Conservation (phyloP, 371 early-diverging fungal species). For the Conidiobolus incongruus region DNA sequence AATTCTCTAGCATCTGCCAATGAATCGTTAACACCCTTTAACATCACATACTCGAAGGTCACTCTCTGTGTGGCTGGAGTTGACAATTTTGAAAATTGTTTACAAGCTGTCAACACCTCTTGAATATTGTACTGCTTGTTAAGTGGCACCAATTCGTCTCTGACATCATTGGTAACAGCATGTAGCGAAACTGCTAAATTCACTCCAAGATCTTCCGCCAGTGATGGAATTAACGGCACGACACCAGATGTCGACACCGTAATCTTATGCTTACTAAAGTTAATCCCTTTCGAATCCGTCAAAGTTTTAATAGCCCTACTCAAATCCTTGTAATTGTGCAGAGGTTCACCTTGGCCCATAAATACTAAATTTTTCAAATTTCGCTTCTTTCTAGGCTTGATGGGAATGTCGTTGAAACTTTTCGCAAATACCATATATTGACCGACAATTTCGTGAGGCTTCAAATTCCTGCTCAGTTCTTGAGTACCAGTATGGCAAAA, state of each 20-base stretch:
- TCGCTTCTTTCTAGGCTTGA: slow-evolving; percentile 13
- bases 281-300: slow-evolving; percentile 42
- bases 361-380: slow-evolving; percentile 64
- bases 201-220: slow-evolving; percentile 54
- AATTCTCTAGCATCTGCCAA: slow-evolving; percentile 38
- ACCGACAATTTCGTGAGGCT: slow-evolving; percentile 62
- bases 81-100: slow-evolving; percentile 24
- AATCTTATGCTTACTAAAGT: slow-evolving; percentile 44
- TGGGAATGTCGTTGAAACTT: slow-evolving; percentile 25
- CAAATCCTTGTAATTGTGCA: slow-evolving; percentile 47
- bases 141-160: slow-evolving; percentile 63
- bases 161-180: slow-evolving; percentile 55
- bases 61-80: slow-evolving; percentile 22
- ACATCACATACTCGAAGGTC: slow-evolving; percentile 66
- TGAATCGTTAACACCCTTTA: slow-evolving; percentile 58
- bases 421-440: slow-evolving; percentile 60
- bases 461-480: slow-evolving; percentile 49
- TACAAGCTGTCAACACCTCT: slow-evolving; percentile 42
- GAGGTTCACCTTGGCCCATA: slow-evolving; percentile 85
- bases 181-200: slow-evolving; percentile 75
- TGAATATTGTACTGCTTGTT: slow-evolving; percentile 58
- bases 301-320: slow-evolving; percentile 37
- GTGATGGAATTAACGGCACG: slow-evolving; percentile 45
- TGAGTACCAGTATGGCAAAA: slow-evolving; percentile 91
- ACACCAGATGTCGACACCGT: slow-evolving; percentile 83